Evolutionary conservation across 257 asterid genomes (phyloP).

Genomic region (Verbena officinalis): DNA sequence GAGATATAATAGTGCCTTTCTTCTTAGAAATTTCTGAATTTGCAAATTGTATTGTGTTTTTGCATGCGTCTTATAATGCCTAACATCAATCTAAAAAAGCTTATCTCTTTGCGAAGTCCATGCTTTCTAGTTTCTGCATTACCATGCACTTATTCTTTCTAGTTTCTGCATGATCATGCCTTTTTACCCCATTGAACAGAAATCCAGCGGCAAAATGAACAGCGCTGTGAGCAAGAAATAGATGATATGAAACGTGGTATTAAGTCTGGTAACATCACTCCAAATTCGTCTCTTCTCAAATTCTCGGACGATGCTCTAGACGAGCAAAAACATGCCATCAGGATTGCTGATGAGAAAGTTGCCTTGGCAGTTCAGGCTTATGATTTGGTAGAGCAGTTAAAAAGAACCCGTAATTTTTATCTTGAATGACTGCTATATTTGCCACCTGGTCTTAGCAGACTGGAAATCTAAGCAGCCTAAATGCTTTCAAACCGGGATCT

Average conservation of each 20-base stretch:
- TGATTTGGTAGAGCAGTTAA: slow-evolving; percentile 79
- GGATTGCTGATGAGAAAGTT: slow-evolving; percentile 98
- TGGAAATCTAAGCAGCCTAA: slow-evolving; percentile 8
- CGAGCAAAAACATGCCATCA: slow-evolving; percentile 93
- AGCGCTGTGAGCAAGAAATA: slow-evolving; percentile 83
- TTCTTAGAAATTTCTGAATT: background rate
- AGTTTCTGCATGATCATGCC: slow-evolving; percentile 17
- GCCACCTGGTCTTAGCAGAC: slow-evolving; percentile 10
- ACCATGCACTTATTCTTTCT: slow-evolving; percentile 21
- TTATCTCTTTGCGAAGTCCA: background rate
- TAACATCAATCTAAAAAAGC: background rate
- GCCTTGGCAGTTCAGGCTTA: slow-evolving; percentile 87
- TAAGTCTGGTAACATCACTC: slow-evolving; percentile 72
- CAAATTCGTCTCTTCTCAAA: slow-evolving; percentile 74
- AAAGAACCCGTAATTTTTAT: background rate
- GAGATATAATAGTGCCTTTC: slow-evolving; percentile 6
- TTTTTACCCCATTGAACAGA: slow-evolving; percentile 46
- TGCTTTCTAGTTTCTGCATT: slow-evolving; percentile 17
- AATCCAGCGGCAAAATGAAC: slow-evolving; percentile 87
- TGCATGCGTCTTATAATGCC: slow-evolving; percentile 11
- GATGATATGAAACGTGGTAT: slow-evolving; percentile 83
- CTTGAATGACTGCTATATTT: slow-evolving; percentile 5
- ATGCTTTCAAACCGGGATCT: slow-evolving; percentile 12
- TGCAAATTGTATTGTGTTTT: background rate
- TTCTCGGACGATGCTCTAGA: slow-evolving; percentile 90